Percentiles rank a stretch among this genome's conserved stretches.
Evolutionary conservation across 441 rosid genomes (phyloP).

Genomic region (Hypseocharis bilobata): DNA sequence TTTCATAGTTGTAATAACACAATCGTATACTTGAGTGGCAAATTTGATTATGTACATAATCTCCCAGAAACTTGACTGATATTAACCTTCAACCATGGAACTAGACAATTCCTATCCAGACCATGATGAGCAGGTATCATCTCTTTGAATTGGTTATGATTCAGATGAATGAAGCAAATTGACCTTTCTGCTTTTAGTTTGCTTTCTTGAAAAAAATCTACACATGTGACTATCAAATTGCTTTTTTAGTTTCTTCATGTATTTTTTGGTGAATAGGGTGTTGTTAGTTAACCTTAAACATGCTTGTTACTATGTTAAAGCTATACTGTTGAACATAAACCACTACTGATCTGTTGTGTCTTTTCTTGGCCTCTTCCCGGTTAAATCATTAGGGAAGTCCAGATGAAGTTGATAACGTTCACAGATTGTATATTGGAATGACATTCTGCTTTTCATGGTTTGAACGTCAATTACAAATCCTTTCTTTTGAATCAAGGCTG

Average conservation of each 20-base stretch:
- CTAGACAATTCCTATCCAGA: conserved; percentile 30
- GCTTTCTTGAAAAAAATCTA: neutral
- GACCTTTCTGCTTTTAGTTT: neutral
- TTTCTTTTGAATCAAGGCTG: conserved; percentile 38
- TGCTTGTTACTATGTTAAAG: conserved; percentile 8
- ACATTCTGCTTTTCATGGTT: conserved; percentile 12
- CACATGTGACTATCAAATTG: neutral
- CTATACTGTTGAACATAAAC: neutral
- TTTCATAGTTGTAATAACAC: neutral
- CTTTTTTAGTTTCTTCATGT: neutral
- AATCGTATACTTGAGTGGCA: neutral
- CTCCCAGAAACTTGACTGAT: conserved; percentile 31
- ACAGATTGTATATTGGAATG: neutral
- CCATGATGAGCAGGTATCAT: conserved; percentile 34
- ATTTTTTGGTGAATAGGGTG: neutral
- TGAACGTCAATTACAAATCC: neutral
- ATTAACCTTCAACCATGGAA: conserved; percentile 32
- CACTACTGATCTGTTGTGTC: conserved; percentile 6
- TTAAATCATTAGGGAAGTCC: conserved; percentile 35
- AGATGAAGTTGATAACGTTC: too few relatives aligned
- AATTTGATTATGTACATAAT: conserved; percentile 3
- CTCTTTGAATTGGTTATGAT: conserved; percentile 10
- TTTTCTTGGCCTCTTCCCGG: conserved; percentile 8
- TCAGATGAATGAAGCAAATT: neutral
- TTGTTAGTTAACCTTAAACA: neutral